A percentile compares a stretch with the other conserved stretches of the same genome.
Evolutionary conservation across 495 filamentous ascomycete species (phyloP).

Genomic region (Collariella sp.): DNA sequence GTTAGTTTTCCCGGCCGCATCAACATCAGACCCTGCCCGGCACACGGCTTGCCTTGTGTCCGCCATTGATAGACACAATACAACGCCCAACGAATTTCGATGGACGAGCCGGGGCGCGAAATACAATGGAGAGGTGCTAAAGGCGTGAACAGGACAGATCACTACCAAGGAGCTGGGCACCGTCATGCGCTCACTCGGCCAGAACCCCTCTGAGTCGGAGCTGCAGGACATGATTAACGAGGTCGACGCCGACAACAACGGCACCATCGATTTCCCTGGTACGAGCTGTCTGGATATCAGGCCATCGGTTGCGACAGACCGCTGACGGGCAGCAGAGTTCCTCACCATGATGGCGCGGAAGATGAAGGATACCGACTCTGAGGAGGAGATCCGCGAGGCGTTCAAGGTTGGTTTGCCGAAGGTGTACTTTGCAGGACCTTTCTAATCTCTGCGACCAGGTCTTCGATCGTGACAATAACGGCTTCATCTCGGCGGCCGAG

Average conservation of each 20-base stretch:
- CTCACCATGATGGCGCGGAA: slow-evolving; percentile 99
- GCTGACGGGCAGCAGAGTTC: slow-evolving; percentile 61
- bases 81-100: neutral
- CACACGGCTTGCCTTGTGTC: slow-evolving; percentile 3
- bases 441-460: slow-evolving; percentile 50
- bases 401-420: slow-evolving; percentile 36
- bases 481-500: slow-evolving; percentile 96
- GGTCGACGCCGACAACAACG: slow-evolving; percentile 98
- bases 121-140: slow-evolving; percentile 15
- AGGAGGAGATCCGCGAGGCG: slow-evolving; percentile 95
- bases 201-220: slow-evolving; percentile 98
- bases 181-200: slow-evolving; percentile 98
- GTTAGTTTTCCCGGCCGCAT: slow-evolving; percentile 51
- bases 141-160: slow-evolving; percentile 69
- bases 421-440: neutral
- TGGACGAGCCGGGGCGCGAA: neutral
- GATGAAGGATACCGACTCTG: slow-evolving; percentile 99
- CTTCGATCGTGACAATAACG: slow-evolving; percentile 98
- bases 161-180: slow-evolving; percentile 98
- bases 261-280: slow-evolving; percentile 99
- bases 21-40: neutral
- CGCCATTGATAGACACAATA: slow-evolving; percentile 4
- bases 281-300: slow-evolving; percentile 20
- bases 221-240: slow-evolving; percentile 99
- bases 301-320: slow-evolving; percentile 1